Evolutionary conservation across 2,329 filamentous ascomycete genomes (phyloP), one percentile per base, ranked within the genome.

Genomic region (Cercospora sp.): DNA sequence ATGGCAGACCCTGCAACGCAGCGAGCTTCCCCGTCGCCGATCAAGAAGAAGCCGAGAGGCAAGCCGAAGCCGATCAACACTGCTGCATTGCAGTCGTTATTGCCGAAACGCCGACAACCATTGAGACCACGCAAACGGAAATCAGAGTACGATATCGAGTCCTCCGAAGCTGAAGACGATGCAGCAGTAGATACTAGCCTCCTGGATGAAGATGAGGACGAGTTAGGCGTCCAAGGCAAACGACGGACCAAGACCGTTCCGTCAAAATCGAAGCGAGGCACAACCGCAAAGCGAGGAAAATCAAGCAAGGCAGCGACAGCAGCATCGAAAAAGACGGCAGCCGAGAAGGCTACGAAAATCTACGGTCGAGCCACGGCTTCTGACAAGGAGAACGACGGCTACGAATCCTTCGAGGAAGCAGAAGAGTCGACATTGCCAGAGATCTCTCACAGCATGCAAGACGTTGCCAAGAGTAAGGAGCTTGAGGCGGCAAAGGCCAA

Each of bases 401-500:
- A 61, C n/a, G 73, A 73, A 10, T 73, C 70, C 3, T 70, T 69
- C 1, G 75, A 75, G 13, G 69, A 72, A 18, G 75, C 74, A 13
- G 76, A 75, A 13, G 72, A 75, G 8, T 69, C 64, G 6, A 72
- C 65, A 8, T 30, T 73, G 4, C 68, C 71, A 1, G 72, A 72
- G 26, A 57, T 72, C 63, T 73, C 57, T 60, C 62, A 63, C 32
- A 74, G 32, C 74, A 77, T 79, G 70, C 69, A 74, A 5, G 79
- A 78, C 16, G 74, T 69, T 68, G 74, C 75, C 10, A 71, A 74
- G 60, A 77, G 75, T 49, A 74, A 72, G 28, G 80, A 82, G 72
- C 74, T 85, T 40, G 78, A 79, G 69, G 80, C 77, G 1, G 81
- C 81, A 28, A 80, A 79, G 70, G 79, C 80, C 71, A 84, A 84